A percentile compares a stretch with the other conserved stretches of the same genome.
Evolutionary conservation across 352 stramenopile genomes (phyloP).

Genomic region (Phytophthora agathidicida): DNA sequence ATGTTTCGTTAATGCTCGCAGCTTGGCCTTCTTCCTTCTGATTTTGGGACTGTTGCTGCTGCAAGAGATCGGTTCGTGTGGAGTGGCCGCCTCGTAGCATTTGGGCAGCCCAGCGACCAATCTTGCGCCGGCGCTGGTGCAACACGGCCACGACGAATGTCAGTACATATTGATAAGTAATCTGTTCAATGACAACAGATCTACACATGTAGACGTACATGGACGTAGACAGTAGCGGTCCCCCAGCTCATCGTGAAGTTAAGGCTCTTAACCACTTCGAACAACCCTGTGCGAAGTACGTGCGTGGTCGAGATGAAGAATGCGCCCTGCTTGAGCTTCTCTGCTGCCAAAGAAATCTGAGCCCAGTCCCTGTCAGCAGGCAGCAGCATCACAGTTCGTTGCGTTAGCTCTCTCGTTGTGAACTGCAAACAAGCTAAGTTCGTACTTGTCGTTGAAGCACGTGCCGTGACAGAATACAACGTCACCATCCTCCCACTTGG

Average conservation of each 20-base stretch:
- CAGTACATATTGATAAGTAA: background rate
- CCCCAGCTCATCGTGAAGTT: conserved; percentile 88
- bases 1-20: conserved; percentile 6
- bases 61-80: conserved; percentile 73
- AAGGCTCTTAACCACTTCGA: conserved; percentile 80
- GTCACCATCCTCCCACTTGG: conserved; percentile 76
- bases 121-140: conserved; percentile 74
- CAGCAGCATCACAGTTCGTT: background rate
- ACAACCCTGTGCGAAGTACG: conserved; percentile 75
- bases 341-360: conserved; percentile 76
- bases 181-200: background rate
- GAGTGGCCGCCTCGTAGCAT: conserved; percentile 83
- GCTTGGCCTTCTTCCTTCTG: conserved; percentile 24
- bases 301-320: conserved; percentile 88
- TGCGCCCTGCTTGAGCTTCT: conserved; percentile 85
- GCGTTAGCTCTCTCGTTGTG: background rate
- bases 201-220: conserved; percentile 50
- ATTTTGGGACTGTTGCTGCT: conserved; percentile 46
- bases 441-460: conserved; percentile 84
- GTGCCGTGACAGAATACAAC: conserved; percentile 87
- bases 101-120: conserved; percentile 84
- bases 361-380: conserved; percentile 63
- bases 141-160: conserved; percentile 11
- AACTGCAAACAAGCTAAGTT: background rate
- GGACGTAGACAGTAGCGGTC: conserved; percentile 81